A percentile compares a stretch with the other conserved stretches of the same genome.
Evolutionary conservation across 352 stramenopile genomes (phyloP).

Genomic region (Pythium sukuiense): DNA sequence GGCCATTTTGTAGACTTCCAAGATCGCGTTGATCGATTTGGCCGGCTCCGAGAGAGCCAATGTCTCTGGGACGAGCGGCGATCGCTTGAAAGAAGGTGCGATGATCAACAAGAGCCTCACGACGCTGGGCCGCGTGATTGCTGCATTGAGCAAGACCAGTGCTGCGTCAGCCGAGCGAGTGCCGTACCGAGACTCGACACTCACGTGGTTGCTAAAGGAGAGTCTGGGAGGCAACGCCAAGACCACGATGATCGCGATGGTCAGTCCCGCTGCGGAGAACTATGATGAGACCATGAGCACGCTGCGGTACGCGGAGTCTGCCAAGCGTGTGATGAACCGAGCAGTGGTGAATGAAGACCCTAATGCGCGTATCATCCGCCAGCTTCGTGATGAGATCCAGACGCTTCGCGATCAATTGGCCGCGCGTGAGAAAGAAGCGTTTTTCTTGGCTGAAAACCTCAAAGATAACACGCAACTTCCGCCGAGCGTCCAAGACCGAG

Average conservation of each 20-base stretch:
- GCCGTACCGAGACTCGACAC: constrained; percentile 83
- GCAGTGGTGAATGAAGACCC: constrained; percentile 84
- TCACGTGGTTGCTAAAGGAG: constrained; percentile 88
- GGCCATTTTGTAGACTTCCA: constrained; percentile 51
- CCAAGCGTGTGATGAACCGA: constrained; percentile 83
- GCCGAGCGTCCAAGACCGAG: constrained; percentile 18
- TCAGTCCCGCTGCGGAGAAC: constrained; percentile 76
- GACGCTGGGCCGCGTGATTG: constrained; percentile 88
- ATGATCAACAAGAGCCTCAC: constrained; percentile 94
- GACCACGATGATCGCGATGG: constrained; percentile 89
- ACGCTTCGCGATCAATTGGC: constrained; percentile 49
- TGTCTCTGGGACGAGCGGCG: constrained; percentile 77
- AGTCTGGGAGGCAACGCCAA: constrained; percentile 84
- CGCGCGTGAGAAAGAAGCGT: constrained; percentile 30
- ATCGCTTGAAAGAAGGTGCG: constrained; percentile 88
- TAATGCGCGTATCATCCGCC: constrained; percentile 75
- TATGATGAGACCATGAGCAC: constrained; percentile 89
- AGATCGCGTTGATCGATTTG: constrained; percentile 87
- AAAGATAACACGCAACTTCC: constrained; percentile 24
- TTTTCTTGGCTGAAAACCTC: constrained; percentile 30
- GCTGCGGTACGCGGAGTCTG: constrained; percentile 78
- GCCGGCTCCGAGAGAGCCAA: constrained; percentile 82
- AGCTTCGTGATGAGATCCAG: constrained; percentile 73
- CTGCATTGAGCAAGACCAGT: constrained; percentile 68
- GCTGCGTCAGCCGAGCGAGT: constrained; percentile 47